A percentile compares a stretch with the other conserved stretches of the same genome.
phyloP scores from a whole-genome alignment of 164 flowering plant genomes.

The Vitis labrusca region DNA sequence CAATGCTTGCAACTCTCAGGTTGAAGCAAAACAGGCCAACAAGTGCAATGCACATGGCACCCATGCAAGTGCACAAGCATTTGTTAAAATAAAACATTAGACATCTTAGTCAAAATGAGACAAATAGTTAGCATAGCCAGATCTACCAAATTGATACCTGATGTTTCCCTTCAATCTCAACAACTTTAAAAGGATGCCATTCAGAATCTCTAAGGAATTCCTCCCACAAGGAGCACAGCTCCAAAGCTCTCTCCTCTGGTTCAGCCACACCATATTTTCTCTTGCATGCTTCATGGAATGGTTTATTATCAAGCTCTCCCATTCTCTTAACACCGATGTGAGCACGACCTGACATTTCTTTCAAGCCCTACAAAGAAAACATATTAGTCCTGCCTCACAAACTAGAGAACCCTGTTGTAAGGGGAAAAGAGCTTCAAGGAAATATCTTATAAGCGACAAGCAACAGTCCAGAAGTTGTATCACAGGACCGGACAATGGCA shows the following conservation, averaged over 20 bases:
- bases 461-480: too few relatives aligned
- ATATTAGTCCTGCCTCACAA: not conserved
- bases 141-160: conserved; percentile 35
- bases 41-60: not conserved
- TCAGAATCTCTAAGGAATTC: conserved; percentile 65
- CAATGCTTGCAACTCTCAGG: too few relatives aligned
- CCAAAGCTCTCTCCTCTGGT: conserved; percentile 54
- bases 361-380: conserved; percentile 45
- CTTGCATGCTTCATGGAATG: conserved; percentile 63
- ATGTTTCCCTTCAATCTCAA: conserved; percentile 30
- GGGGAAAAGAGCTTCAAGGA: not conserved
- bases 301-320: conserved; percentile 74
- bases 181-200: conserved; percentile 75
- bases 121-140: not conserved
- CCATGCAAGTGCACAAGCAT: not conserved
- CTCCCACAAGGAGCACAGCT: conserved; percentile 75
- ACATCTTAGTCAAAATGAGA: not conserved
- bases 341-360: conserved; percentile 34
- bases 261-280: conserved; percentile 48
- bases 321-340: conserved; percentile 71
- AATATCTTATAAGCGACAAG: not conserved
- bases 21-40: not conserved
- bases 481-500: too few relatives aligned
- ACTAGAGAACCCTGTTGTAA: not conserved
- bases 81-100: not conserved